phyloP scores from a whole-genome alignment of 345 rosid genomes.

The Salix brachista region DNA sequence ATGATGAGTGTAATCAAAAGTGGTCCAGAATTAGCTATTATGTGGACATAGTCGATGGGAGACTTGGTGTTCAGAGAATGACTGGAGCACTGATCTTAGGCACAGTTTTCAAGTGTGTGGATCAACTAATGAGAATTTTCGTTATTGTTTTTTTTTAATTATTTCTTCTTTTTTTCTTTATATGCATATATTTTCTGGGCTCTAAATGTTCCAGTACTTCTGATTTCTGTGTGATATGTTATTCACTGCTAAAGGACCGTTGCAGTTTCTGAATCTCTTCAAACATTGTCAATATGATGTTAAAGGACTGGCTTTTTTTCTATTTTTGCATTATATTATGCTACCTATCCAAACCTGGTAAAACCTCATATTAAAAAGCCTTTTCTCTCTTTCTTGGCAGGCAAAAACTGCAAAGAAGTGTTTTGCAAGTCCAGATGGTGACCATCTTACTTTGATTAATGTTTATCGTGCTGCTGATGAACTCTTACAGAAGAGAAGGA shows the following conservation, averaged over 20 bases:
- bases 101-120: not conserved
- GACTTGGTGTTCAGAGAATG: not conserved
- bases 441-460: conserved; percentile 76
- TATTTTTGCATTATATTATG: not conserved
- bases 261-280: not conserved
- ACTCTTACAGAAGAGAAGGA: conserved; percentile 53
- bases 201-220: no score
- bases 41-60: not conserved
- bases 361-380: conserved; percentile 2
- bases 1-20: not conserved
- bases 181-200: no score
- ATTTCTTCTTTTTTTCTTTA: not conserved
- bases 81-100: not conserved
- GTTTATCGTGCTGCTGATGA: conserved; percentile 73
- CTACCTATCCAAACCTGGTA: not conserved
- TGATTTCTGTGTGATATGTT: no score
- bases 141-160: not conserved
- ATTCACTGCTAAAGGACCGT: not conserved
- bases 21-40: not conserved
- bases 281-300: not conserved
- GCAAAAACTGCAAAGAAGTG: conserved; percentile 68
- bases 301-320: not conserved
- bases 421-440: conserved; percentile 86
- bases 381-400: conserved; percentile 35
- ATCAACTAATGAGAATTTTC: not conserved